These are phyloP conservation scores for Barbarea vulgaris DNA, from an alignment of 345 rosid species.

Conservation along the genomic window DNA sequence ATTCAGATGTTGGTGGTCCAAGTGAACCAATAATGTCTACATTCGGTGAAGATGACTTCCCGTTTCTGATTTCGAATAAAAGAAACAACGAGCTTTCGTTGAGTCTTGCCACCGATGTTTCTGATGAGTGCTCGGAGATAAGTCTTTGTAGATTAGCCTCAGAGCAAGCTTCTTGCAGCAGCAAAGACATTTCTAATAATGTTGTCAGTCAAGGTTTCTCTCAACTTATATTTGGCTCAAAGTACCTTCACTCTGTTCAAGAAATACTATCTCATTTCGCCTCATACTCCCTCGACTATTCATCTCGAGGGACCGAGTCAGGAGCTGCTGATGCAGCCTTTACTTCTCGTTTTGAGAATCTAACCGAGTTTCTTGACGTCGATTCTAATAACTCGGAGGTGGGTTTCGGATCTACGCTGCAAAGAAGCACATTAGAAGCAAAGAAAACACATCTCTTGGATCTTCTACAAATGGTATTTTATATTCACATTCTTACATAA, in stretches of 20 bases:
- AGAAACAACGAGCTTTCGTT: conserved; percentile 70
- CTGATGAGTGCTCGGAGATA: conserved; percentile 66
- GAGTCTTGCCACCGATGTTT: conserved; percentile 66
- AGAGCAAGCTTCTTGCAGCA: conserved; percentile 60
- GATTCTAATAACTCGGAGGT: conserved; percentile 38
- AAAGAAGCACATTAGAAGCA: conserved; percentile 47
- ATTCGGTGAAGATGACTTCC: conserved; percentile 38
- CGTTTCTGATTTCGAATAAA: conserved; percentile 37
- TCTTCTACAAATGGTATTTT: conserved; percentile 71
- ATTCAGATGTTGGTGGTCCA: conserved; percentile 44
- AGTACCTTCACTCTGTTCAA: conserved; percentile 72
- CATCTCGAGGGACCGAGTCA: conserved; percentile 35
- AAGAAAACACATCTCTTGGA: conserved; percentile 67
- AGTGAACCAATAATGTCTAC: conserved; percentile 52
- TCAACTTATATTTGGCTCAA: conserved; percentile 60
- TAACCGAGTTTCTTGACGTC: conserved; percentile 39
- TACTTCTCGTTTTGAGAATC: conserved; percentile 31
- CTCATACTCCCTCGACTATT: conserved; percentile 59
- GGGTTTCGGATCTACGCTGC: conserved; percentile 36
- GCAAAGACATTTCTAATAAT: conserved; percentile 56
- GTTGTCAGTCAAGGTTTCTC: conserved; percentile 26
- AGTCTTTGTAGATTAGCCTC: conserved; percentile 48
- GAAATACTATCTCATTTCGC: conserved; percentile 86
- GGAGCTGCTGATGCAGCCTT: conserved; percentile 35
- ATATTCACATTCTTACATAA: neutral